Evolutionary conservation across 176 grass and related monocot genomes (phyloP).

Genomic region (Aechmea fasciata): DNA sequence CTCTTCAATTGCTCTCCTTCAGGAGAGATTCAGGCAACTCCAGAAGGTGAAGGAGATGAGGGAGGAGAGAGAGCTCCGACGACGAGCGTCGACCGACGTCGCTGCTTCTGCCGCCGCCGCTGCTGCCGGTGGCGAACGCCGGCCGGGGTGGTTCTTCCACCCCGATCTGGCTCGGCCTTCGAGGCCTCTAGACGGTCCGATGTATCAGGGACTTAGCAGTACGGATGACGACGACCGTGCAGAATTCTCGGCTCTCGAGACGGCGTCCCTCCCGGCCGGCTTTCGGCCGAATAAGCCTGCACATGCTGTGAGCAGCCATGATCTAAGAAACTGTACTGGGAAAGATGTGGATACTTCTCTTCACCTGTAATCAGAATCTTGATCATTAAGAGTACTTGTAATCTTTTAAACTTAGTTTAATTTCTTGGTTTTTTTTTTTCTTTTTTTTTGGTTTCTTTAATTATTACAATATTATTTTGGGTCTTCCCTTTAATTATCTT

Average conservation of each 20-base stretch:
- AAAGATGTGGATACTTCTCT: constrained; percentile 84
- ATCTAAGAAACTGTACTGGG: constrained; percentile 44
- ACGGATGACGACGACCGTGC: not conserved
- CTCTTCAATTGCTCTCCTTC: constrained; percentile 89
- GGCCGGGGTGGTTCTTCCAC: constrained; percentile 70
- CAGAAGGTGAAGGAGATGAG: constrained; percentile 89
- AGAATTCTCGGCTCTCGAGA: constrained; percentile 5
- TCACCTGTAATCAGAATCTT: constrained; percentile 58
- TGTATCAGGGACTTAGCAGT: constrained; percentile 1
- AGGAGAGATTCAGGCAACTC: constrained; percentile 90
- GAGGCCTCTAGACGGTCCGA: constrained; percentile 17
- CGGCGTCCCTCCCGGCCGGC: not conserved
- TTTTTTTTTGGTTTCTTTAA: too few species aligned
- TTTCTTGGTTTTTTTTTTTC: too few species aligned
- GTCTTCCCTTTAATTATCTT: too few species aligned
- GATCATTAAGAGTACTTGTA: not conserved
- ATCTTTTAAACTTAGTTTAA: too few species aligned
- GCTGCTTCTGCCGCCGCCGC: constrained; percentile 3
- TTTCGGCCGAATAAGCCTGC: constrained; percentile 2
- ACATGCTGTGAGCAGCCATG: constrained; percentile 30
- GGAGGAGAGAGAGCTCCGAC: constrained; percentile 58
- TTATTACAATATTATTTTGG: too few species aligned
- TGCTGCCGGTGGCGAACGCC: constrained; percentile 23
- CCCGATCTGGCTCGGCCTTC: constrained; percentile 64
- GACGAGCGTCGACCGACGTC: constrained; percentile 31